Percentiles rank a stretch among this genome's conserved stretches.
Evolutionary conservation across 495 filamentous ascomycete genomes (phyloP).

Genomic region (Tuber indicum): DNA sequence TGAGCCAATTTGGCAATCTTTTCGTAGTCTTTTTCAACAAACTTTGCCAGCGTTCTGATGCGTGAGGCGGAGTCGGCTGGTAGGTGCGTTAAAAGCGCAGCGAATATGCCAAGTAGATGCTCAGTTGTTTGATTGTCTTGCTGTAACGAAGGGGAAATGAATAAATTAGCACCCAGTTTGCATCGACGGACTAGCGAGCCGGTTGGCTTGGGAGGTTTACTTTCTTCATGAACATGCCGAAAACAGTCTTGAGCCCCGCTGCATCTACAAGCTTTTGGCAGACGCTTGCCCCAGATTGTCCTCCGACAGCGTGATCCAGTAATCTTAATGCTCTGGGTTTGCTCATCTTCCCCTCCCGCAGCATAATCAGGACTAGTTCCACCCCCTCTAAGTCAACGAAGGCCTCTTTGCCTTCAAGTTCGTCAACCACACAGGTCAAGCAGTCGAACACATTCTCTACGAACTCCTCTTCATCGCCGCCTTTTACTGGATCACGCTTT

Average conservation of each 20-base stretch:
- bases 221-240: slow-evolving; percentile 87
- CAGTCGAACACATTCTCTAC: slow-evolving; percentile 88
- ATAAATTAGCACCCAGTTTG: background rate
- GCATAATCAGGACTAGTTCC: slow-evolving; percentile 85
- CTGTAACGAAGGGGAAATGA: slow-evolving; percentile 31
- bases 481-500: slow-evolving; percentile 76
- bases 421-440: slow-evolving; percentile 71
- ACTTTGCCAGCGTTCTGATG: slow-evolving; percentile 83
- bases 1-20: slow-evolving; percentile 65
- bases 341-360: slow-evolving; percentile 71
- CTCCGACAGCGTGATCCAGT: slow-evolving; percentile 74
- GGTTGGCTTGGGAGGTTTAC: slow-evolving; percentile 34
- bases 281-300: slow-evolving; percentile 50
- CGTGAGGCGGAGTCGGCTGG: slow-evolving; percentile 71
- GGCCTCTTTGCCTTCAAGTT: slow-evolving; percentile 65
- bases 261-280: slow-evolving; percentile 73
- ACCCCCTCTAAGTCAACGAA: slow-evolving; percentile 89
- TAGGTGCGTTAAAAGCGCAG: slow-evolving; percentile 70
- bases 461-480: slow-evolving; percentile 87
- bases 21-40: slow-evolving; percentile 89
- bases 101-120: slow-evolving; percentile 84
- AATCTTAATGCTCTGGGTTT: slow-evolving; percentile 69
- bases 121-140: slow-evolving; percentile 65
- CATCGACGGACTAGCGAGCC: background rate
- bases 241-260: slow-evolving; percentile 76